Base-by-base conservation (phyloP, 2,329 filamentous ascomycete genomes). In the Aureobasidium zeae region DNA sequence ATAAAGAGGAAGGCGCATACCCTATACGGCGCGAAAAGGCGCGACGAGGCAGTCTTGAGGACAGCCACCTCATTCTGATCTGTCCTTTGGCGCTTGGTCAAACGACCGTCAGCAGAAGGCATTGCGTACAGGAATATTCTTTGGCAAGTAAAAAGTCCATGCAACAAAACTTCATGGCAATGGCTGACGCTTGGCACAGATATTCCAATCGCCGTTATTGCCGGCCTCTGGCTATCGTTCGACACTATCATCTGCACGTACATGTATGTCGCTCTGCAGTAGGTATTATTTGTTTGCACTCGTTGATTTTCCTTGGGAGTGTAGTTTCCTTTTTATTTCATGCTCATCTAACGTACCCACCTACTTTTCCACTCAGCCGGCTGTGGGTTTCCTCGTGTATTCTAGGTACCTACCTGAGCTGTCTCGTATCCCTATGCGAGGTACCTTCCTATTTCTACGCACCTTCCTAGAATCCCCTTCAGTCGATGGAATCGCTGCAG, bases 1-100 rank as follows among this genome's bases (percentile, higher is more conserved):
- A 4, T 2, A 19, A 24, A 35, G 33, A 28, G 17, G 31, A 25
- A 16, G 17, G 19, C 37, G 63, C 80, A 52, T 79, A 93, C 87
- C 63, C 91, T 72, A 67, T 89, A 96, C 1, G 91, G 89, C 55
- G 88, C 84, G 70, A 98, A 96, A 53, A 96, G 86, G 59, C 79
- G 77, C 9, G 88, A 93, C 68, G 50, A 32, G 37, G 54, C 54
- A 4, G 49, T 39, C 16, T 36, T 41, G 35, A 53, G 53, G 4
- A 48, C 50, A 13, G 39, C 42, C 12, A 52, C 55, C 44, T 52
- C 48, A 9, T 58, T n/a, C 17, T 32, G 52, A 10, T 46, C 44
- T 26, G 78, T 67, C 67, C 82, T 87, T 64, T 86, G 83, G 51
- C 87, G 79, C 70, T 95, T 95, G 48, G 73, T 72, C 53, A 82